Evolutionary conservation across 139 green algal species (phyloP), one percentile per base, ranked within the genome.

Genomic region (Protoeuglena noctilucae): DNA sequence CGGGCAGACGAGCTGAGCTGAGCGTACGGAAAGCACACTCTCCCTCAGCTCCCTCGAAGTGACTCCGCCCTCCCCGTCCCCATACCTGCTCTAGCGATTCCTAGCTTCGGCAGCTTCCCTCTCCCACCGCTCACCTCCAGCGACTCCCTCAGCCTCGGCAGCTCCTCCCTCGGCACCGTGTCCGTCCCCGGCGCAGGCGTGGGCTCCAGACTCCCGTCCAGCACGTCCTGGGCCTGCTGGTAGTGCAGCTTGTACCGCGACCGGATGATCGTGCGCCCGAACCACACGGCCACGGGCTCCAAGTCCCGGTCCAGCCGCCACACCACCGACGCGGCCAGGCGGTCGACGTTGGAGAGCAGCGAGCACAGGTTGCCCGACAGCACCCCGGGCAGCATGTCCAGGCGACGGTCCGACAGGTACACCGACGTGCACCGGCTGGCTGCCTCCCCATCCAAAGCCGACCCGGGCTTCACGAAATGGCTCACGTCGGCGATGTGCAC

Each of bases 401-500:
- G 88, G n/a, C 83, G 70, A 4, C 78, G 71, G 55, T 91, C 60
- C 39, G 81, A 71, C 24, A 85, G 54, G 62, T 85, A 85, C 22
- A 72, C 73, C 18, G 61, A 64, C n/a, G 82, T 91, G 63, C 66
- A 65, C 16, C 82, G 60, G n/a, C n/a, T 3, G 2, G 39, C 30
- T 1, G 85, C 85, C 53, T 87, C 86, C 1, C 60, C 48, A 57
- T 95, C 86, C 70, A 94, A 82, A 21, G 81, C 60, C 2, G 72
- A 85, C 50, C 40, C 68, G 0, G 80, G 69, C 54, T 62, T 39
- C 29, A 93, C 30, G 56, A 94, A 93, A 57, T 81, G 70, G 1
- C 72, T 72, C 46, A 94, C 85, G 49, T 94, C 85, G 25, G 85
- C 84, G 53, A 94, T 94, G 73, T 94, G 85, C 24, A 94, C 85